phyloP scores from a whole-genome alignment of 1,284 basidiomycete genomes.

The Apiotrichum gracile region DNA sequence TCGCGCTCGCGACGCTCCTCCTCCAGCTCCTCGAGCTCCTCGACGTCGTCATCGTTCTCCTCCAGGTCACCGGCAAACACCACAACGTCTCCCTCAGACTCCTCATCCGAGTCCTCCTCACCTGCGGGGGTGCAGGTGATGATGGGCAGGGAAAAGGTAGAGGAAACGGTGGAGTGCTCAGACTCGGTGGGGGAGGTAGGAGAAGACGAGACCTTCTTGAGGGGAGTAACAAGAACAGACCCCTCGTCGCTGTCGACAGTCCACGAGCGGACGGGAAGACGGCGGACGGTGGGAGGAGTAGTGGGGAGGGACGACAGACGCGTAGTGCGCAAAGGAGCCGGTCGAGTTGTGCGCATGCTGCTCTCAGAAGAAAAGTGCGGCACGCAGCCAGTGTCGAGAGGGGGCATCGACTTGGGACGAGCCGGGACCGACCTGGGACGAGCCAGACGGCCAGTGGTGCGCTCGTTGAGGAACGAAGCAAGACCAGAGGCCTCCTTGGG shows the following conservation, averaged over 20 bases:
- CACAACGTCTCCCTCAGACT: slow-evolving; percentile 22
- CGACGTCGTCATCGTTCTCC: neutral
- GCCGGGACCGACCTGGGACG: slow-evolving; percentile 26
- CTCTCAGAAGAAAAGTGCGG: neutral
- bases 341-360: neutral
- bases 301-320: slow-evolving; percentile 4
- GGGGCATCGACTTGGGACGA: slow-evolving; percentile 30
- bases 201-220: slow-evolving; percentile 1
- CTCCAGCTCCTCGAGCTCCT: slow-evolving; percentile 22
- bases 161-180: slow-evolving; percentile 17
- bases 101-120: slow-evolving; percentile 41
- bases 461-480: slow-evolving; percentile 37
- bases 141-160: slow-evolving; percentile 35
- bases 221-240: slow-evolving; percentile 6
- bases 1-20: slow-evolving; percentile 29
- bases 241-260: neutral
- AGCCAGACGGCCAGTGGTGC: slow-evolving; percentile 30
- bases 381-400: slow-evolving; percentile 7
- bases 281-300: neutral
- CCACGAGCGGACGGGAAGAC: slow-evolving; percentile 1
- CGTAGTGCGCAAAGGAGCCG: neutral
- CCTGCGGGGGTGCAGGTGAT: slow-evolving; percentile 45
- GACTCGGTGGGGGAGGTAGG: slow-evolving; percentile 27
- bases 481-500: slow-evolving; percentile 27
- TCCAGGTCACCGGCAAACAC: slow-evolving; percentile 18